phyloP scores from a whole-genome alignment of 2,329 filamentous ascomycete genomes.

The Sporothrix sp. region DNA sequence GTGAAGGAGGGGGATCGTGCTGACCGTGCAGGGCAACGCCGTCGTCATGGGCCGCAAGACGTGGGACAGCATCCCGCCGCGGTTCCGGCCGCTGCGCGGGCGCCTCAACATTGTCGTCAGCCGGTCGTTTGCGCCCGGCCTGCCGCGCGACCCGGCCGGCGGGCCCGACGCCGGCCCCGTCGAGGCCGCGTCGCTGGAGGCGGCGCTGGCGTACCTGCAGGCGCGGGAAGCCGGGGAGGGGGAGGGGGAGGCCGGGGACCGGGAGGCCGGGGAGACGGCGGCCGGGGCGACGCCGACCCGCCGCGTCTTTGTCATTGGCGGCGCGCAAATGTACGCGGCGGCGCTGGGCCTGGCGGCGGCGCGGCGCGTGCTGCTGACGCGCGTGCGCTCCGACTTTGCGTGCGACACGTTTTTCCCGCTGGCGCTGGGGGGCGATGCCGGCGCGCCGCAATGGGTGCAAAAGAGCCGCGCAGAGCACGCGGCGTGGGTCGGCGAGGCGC shows the following conservation, averaged over 20 bases:
- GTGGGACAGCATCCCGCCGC: conserved; percentile 77
- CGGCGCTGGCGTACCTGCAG: conserved; percentile 39
- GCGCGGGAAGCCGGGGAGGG: neutral
- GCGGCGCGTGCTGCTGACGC: conserved; percentile 58
- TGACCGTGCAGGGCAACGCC: conserved; percentile 43
- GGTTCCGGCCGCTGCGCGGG: conserved; percentile 68
- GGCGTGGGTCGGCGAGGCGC: conserved; percentile 56
- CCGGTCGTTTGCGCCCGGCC: conserved; percentile 31
- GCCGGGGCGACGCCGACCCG: conserved; percentile 22
- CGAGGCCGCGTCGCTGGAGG: conserved; percentile 47
- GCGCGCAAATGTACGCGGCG: conserved; percentile 71
- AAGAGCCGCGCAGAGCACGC: conserved; percentile 43
- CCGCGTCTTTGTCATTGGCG: conserved; percentile 79
- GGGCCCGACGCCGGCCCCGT: conserved; percentile 35
- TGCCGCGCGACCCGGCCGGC: conserved; percentile 11
- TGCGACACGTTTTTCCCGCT: conserved; percentile 68
- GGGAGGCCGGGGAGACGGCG: neutral
- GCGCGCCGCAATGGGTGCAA: conserved; percentile 42
- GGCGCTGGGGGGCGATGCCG: conserved; percentile 30
- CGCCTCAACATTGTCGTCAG: conserved; percentile 77
- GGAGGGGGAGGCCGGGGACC: neutral
- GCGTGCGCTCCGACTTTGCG: conserved; percentile 58
- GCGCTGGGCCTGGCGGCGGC: conserved; percentile 52
- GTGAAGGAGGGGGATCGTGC: neutral
- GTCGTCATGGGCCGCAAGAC: conserved; percentile 98